Evolutionary conservation across 2,329 filamentous ascomycete genomes (phyloP), one percentile per base, ranked within the genome.

Genomic region (Ophiostoma australiae): DNA sequence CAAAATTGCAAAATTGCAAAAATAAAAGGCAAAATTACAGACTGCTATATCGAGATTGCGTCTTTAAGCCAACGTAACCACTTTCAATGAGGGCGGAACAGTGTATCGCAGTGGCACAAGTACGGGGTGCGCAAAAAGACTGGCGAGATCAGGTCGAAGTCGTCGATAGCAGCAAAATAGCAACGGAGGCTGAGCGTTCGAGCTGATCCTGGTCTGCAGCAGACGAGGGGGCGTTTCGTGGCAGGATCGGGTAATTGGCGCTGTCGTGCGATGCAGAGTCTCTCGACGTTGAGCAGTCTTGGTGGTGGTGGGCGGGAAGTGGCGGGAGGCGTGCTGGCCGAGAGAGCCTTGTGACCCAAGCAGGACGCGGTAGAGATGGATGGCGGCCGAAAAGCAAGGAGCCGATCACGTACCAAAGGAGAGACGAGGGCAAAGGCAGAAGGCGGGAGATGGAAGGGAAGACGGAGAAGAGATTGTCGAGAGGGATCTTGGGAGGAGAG

Each of bases 151-250:
- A 58, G 11, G 52, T 58, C 52, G n/a, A 58, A 15, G 52, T 58
- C 11, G n/a, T 27, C 5, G n/a, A 8, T 58, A 58, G 27, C 58
- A 33, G 58, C 58, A 33, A 33, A 17, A 68, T n/a, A 15, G 6
- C 20, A 27, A 41, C 39, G 35, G 63, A 41, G 33, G 63, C 63
- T 66, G 63, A 66, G 20, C 31, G 63, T 17, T 37, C 35, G 27
- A 63, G 58, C 58, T 63, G 58, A n/a, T 37, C 35, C 33, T n/a
- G 33, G 8, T n/a, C 15, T 66, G 63, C 33, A 67, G 37, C 37
- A 67, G 35, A 31, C n/a, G 23, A 48, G 66, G 37, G 52, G 39
- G 66, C 37, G 66, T 67, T 41, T 48, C 33, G 66, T 67, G 67
- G 37, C 39, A 41, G 67, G 23, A 52, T 52, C 39, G 23, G 39